A percentile compares a stretch with the other conserved stretches of the same genome.
Conservation (phyloP, 768 basidiomycete species). For the Chiua virens region DNA sequence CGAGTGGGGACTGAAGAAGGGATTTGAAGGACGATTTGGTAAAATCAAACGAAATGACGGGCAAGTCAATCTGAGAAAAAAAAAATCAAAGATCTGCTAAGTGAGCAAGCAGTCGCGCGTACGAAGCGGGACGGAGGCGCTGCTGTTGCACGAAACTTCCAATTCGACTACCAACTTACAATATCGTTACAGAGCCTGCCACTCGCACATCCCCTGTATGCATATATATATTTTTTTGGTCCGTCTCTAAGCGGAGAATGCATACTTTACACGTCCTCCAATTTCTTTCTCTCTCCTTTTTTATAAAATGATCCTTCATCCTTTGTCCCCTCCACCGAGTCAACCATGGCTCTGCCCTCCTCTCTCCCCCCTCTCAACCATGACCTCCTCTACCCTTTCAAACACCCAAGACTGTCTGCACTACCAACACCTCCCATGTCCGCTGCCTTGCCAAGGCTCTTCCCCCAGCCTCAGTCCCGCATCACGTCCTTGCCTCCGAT, state of each 20-base stretch:
- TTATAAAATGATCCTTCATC: conserved; percentile 46
- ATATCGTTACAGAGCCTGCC: conserved; percentile 34
- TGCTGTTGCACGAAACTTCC: conserved; percentile 30
- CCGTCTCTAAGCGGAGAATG: conserved; percentile 49
- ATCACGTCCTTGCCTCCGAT: conserved; percentile 63
- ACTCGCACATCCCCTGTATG: conserved; percentile 44
- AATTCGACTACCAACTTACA: conserved; percentile 35
- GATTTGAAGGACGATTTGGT: conserved; percentile 22
- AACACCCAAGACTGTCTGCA: conserved; percentile 35
- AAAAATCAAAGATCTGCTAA: conserved; percentile 36
- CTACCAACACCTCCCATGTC: conserved; percentile 59
- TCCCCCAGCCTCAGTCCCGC: conserved; percentile 31
- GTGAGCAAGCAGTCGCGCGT: conserved; percentile 28
- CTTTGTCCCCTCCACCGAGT: conserved; percentile 15
- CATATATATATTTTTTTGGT: conserved; percentile 30
- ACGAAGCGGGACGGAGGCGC: conserved; percentile 36
- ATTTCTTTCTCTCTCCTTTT: conserved; percentile 47
- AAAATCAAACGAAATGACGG: conserved; percentile 30
- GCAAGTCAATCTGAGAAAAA: conserved; percentile 34
- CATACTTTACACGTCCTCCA: conserved; percentile 33
- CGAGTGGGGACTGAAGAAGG: too few species aligned
- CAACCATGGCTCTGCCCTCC: conserved; percentile 53
- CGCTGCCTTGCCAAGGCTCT: conserved; percentile 37
- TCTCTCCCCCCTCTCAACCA: conserved; percentile 44
- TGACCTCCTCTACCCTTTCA: conserved; percentile 25